These are phyloP conservation scores for Vicia faba DNA, from an alignment of 306 rosid species.

Conservation along the genomic window DNA sequence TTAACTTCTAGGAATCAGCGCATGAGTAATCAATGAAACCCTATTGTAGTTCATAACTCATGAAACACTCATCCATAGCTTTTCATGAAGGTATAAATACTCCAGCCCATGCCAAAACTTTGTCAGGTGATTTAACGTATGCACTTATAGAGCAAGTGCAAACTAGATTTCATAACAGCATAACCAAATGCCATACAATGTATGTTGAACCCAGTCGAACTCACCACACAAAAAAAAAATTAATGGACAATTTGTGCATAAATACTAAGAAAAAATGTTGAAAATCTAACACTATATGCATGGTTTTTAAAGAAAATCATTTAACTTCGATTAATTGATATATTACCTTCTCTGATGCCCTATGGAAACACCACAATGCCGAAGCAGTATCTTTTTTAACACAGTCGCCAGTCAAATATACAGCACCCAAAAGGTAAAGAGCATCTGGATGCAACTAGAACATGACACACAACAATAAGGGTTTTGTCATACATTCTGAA, in stretches of 20 bases:
- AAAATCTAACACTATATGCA: background rate
- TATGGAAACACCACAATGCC: constrained; percentile 88
- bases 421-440: constrained; percentile 87
- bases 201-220: constrained; percentile 17
- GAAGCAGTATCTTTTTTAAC: constrained; percentile 75
- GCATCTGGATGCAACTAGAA: constrained; percentile 93
- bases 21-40: background rate
- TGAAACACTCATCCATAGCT: too few species aligned
- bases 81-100: too few species aligned
- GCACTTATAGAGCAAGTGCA: too few species aligned
- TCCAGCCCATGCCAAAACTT: too few species aligned
- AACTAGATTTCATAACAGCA: constrained; percentile 2
- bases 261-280: constrained; percentile 4
- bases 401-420: constrained; percentile 87
- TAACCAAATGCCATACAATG: constrained; percentile 18
- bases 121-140: too few species aligned
- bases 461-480: constrained; percentile 48
- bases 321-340: constrained; percentile 31
- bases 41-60: too few species aligned
- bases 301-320: background rate
- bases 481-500: constrained; percentile 35
- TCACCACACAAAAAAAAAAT: constrained; percentile 8
- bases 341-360: constrained; percentile 89
- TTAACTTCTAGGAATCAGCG: constrained; percentile 10
- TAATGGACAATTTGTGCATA: background rate